Evolutionary conservation across 2,329 filamentous ascomycete genomes (phyloP).

Genomic region (Rhynchosporium secalis): DNA sequence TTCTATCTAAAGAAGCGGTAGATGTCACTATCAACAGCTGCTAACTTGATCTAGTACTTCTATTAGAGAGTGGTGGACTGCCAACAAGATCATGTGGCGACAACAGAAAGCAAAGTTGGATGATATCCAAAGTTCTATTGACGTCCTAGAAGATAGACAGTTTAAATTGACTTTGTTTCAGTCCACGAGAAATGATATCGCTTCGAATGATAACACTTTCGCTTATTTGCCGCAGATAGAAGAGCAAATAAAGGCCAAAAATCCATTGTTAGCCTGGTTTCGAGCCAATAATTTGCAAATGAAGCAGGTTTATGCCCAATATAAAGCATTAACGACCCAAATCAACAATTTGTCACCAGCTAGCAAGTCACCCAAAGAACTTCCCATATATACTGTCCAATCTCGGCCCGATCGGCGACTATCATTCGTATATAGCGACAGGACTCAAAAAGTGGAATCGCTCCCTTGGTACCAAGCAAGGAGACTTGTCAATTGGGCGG

Average conservation of each 20-base stretch:
- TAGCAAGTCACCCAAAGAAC: neutral
- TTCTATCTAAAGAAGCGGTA: neutral
- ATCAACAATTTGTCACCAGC: neutral
- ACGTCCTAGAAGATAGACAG: neutral
- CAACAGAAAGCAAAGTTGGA: neutral
- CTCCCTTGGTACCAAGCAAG: neutral
- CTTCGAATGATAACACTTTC: neutral
- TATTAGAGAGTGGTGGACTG: neutral
- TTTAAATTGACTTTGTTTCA: neutral
- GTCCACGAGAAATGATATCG: neutral
- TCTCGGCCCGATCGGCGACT: neutral
- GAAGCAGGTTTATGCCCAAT: constrained; percentile 10
- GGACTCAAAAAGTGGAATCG: neutral
- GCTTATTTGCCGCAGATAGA: constrained; percentile 5
- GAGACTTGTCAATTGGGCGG: neutral
- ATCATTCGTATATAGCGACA: neutral
- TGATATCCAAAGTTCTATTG: neutral
- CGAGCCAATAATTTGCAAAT: constrained; percentile 4
- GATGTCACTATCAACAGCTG: neutral
- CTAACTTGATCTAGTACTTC: neutral
- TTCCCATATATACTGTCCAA: neutral
- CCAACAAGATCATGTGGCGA: neutral
- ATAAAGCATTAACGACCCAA: neutral
- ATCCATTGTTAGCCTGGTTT: constrained; percentile 7
- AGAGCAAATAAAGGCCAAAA: neutral